Evolutionary conservation across 164 flowering plant species (phyloP), one percentile per base, ranked within the genome.

Genomic region (Aristolochia californica): DNA sequence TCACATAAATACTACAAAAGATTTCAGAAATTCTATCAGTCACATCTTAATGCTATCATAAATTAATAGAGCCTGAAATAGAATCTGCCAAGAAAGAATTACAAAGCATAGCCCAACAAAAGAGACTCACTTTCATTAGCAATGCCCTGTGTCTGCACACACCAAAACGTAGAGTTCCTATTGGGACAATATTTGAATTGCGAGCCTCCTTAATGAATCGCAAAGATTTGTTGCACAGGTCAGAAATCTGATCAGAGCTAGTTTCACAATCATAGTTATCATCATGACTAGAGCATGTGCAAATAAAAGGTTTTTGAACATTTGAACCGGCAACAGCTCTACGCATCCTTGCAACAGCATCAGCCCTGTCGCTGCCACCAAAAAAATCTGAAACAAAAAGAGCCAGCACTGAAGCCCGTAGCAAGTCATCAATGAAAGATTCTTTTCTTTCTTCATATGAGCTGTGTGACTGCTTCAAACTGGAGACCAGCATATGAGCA

Each of bases 101-200:
- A 27, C 23, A 52, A 47, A 55, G 34, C 27, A 20, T 17, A 43
- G 21, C 15, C 30, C 9, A 45, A 44, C 17, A 12, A 45, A 57
- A 21, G 23, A 44, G n/a, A 58, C 48, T 70, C 69, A 88, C 99
- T 96, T 94, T 94, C 87, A 94, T 67, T 21, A 94, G 93, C 71
- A 89, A 60, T 43, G 99, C 91, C 74, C 99, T 80, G 64, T 94
- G 99, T 55, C 97, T 80, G 68, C 99, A 93, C 9, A 94, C 83
- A 61, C 99, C 97, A 81, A 83, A 84, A 15, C 76, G 88, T 66
- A 94, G 56, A 21, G 72, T 55, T 53, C 99, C 99, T 54, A 94
- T 67, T 51, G 99, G 99, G 65, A 94, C 91, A 56, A 94, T 62
- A 56, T 79, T 74, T 40, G 97, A 87, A 62, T 80, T 84, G 24